Evolutionary conservation across 768 basidiomycete species (phyloP), one percentile per base, ranked within the genome.

Genomic region (Pisolithus tinctorius): DNA sequence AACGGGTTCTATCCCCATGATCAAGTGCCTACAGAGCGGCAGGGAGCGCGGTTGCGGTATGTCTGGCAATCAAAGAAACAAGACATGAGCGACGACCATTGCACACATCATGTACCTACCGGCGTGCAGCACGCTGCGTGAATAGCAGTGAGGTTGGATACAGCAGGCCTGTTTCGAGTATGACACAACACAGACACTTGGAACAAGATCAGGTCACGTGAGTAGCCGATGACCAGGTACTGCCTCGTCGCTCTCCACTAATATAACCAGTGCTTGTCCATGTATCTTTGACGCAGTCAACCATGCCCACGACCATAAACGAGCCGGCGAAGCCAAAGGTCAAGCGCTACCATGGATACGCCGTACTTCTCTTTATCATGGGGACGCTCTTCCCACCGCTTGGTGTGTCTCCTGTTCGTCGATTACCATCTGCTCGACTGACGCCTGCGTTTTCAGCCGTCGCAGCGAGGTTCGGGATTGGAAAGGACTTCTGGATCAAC

Each of bases 381-480:
- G 94, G 93, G n/a, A 86, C 90, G 1, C 74, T 97, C 47, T 82
- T 97, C 51, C 93, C 93, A 8, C 93, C 93, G 27, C 76, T 97
- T 27, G 93, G 93, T 94, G 45, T 48, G 79, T 64, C 13, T 4
- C 14, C 37, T 3, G 16, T 29, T 10, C 10, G 26, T 8, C 26
- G 11, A 36, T 14, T 47, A 31, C 14, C 40, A 37, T 26, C 37
- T 38, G 44, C 23, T 16, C 9, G 42, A 14, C 49, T 53, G 51
- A 56, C 13, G 42, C 25, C 3, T 9, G 13, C 20, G 2, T 17
- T 13, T 51, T 4, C 63, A 96, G 93, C 94, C 54, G 93, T 96
- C 29, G 93, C 92, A 5, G 86, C 91, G 23, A 79, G 94, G 51
- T 97, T 97, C 64, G 94, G 94, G 29, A 81, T 95, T 59, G 93